Conservation (phyloP, 2,329 filamentous ascomycete species). For the Paramyrothecium roridum region DNA sequence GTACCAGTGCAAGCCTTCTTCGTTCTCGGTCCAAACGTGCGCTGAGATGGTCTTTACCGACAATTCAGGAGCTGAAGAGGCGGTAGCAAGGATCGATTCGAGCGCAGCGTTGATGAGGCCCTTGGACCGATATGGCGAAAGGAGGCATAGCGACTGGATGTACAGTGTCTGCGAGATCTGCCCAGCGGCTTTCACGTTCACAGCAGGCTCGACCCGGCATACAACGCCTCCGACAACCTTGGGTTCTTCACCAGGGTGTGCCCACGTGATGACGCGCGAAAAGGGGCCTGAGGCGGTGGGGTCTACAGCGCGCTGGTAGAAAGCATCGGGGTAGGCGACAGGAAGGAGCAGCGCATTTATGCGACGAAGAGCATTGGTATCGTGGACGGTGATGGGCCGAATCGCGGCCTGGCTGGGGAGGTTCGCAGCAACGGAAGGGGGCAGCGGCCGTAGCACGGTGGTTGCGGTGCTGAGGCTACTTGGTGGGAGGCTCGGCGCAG, state of each 20-base stretch:
- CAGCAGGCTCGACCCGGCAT: conserved; percentile 52
- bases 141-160: conserved; percentile 61
- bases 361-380: conserved; percentile 57
- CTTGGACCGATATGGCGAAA: conserved; percentile 59
- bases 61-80: conserved; percentile 28
- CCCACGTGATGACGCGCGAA: conserved; percentile 60
- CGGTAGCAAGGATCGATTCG: conserved; percentile 44
- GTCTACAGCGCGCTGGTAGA: conserved; percentile 55
- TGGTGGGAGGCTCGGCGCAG: conserved; percentile 16
- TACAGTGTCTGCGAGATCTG: conserved; percentile 48
- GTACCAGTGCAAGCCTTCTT: conserved; percentile 63
- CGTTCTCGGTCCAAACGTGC: conserved; percentile 67
- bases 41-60: conserved; percentile 50
- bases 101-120: conserved; percentile 58
- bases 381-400: conserved; percentile 43
- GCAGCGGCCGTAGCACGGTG: conserved; percentile 11
- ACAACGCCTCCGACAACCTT: conserved; percentile 61
- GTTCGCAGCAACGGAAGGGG: conserved; percentile 26
- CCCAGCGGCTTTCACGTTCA: conserved; percentile 10
- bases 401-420: conserved; percentile 49
- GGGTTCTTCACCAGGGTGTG: conserved; percentile 35
- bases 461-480: conserved; percentile 8
- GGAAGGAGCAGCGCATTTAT: conserved; percentile 65
- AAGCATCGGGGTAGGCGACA: conserved; percentile 61
- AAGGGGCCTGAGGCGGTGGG: conserved; percentile 47